These are phyloP conservation scores for Clathrus columnatus DNA, from an alignment of 768 basidiomycete species.

Conservation along the genomic window DNA sequence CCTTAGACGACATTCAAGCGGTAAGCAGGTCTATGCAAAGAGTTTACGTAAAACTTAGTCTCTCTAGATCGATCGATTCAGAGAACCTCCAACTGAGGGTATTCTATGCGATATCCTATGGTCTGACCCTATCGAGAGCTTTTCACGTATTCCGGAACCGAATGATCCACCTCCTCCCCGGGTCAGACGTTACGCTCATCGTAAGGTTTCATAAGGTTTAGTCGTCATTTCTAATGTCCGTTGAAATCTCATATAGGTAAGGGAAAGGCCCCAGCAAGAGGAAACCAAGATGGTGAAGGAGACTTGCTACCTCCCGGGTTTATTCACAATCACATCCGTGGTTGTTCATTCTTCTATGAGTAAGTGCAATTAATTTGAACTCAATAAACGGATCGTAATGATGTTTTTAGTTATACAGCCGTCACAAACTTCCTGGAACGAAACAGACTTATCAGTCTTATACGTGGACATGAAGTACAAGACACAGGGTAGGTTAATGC, in stretches of 20 bases:
- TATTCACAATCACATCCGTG: conserved; percentile 76
- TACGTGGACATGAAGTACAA: conserved; percentile 95
- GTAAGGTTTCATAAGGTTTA: not conserved
- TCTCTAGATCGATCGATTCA: conserved; percentile 75
- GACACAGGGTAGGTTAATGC: conserved; percentile 67
- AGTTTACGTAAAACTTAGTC: no score
- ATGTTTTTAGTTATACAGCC: conserved; percentile 57
- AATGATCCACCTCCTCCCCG: not conserved
- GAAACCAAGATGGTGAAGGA: conserved; percentile 35
- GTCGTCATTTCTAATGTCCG: not conserved
- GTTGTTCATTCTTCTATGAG: conserved; percentile 92
- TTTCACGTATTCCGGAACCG: conserved; percentile 21
- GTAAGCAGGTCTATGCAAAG: conserved; percentile 34
- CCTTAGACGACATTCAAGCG: conserved; percentile 61
- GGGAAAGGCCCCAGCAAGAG: conserved; percentile 18
- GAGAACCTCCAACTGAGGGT: conserved; percentile 88
- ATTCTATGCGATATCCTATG: conserved; percentile 92
- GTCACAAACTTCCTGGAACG: conserved; percentile 90
- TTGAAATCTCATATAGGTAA: conserved; percentile 57
- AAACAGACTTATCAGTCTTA: conserved; percentile 85
- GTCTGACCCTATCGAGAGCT: conserved; percentile 89
- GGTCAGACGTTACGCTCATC: not conserved
- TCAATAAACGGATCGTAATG: not conserved
- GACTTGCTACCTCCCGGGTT: conserved; percentile 44
- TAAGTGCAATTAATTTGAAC: conserved; percentile 30